These are phyloP conservation scores for Astrothelium macrocarpum DNA, from an alignment of 495 filamentous ascomycete genomes.

Conservation along the genomic window DNA sequence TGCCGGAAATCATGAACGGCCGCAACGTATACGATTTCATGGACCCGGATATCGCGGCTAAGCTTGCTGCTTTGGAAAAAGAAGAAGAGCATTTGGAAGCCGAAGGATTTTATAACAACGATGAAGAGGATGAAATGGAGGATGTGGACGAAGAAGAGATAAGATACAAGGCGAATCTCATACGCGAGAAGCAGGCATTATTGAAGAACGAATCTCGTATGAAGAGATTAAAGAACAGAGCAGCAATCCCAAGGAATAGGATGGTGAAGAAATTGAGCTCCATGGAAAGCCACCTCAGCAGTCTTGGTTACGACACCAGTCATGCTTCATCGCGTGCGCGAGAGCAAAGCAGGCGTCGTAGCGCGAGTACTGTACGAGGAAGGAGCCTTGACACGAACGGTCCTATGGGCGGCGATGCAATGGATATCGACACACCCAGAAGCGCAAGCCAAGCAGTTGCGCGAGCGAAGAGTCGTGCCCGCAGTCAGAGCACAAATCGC, in stretches of 20 bases:
- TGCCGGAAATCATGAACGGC: conserved; percentile 86
- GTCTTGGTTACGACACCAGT: conserved; percentile 72
- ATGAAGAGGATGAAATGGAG: conserved; percentile 45
- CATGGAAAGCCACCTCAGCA: conserved; percentile 74
- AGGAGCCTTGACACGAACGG: conserved; percentile 47
- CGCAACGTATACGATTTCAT: conserved; percentile 96
- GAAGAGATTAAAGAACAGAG: conserved; percentile 93
- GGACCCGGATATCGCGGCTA: conserved; percentile 90
- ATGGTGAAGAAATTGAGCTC: conserved; percentile 66
- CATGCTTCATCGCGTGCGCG: conserved; percentile 64
- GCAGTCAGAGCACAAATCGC: conserved; percentile 72
- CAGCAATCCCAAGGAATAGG: conserved; percentile 71
- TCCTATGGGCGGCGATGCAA: conserved; percentile 51
- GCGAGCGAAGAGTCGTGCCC: conserved; percentile 65
- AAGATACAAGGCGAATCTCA: conserved; percentile 83
- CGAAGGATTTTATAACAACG: conserved; percentile 69
- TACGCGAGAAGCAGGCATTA: conserved; percentile 79
- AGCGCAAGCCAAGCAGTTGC: conserved; percentile 49
- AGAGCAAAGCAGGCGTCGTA: conserved; percentile 32
- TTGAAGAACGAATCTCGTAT: conserved; percentile 88
- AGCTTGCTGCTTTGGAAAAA: conserved; percentile 80
- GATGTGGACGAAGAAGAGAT: conserved; percentile 73
- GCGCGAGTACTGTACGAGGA: conserved; percentile 43
- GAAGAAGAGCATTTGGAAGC: conserved; percentile 87
- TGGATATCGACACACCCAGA: conserved; percentile 68